These are phyloP conservation scores for Globisporangium rhizosaccharum DNA, from an alignment of 352 stramenopile genomes.

Conservation along the genomic window DNA sequence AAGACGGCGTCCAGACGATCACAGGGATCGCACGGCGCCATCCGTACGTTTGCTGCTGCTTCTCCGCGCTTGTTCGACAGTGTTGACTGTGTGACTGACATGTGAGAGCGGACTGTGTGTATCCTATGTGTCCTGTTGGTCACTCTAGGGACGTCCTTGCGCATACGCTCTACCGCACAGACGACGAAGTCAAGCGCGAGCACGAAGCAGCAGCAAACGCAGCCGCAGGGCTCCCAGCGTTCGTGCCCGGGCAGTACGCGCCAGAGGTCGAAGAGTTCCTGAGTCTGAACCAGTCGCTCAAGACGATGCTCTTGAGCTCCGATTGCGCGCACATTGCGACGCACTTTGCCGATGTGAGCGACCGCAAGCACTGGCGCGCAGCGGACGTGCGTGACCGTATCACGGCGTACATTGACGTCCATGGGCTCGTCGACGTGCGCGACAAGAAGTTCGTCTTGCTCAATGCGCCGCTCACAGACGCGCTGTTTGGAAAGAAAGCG, in stretches of 20 bases:
- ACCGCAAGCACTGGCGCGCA: conserved; percentile 50
- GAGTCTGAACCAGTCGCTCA: conserved; percentile 47
- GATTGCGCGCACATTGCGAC: conserved; percentile 16
- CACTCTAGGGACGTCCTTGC: conserved; percentile 43
- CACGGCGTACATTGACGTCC: conserved; percentile 50
- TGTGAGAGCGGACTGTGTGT: background rate
- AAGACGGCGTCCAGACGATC: conserved; percentile 78
- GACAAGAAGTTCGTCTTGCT: conserved; percentile 72
- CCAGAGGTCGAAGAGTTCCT: conserved; percentile 67
- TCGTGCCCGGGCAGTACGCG: conserved; percentile 53
- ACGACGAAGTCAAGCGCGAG: conserved; percentile 43
- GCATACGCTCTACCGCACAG: conserved; percentile 48
- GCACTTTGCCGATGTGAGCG: conserved; percentile 17
- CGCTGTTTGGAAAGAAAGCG: conserved; percentile 65
- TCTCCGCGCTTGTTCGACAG: background rate
- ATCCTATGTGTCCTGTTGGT: background rate
- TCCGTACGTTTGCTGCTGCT: conserved; percentile 38
- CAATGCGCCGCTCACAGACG: conserved; percentile 61
- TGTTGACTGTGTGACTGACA: background rate
- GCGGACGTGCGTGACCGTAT: conserved; percentile 57
- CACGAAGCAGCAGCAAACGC: conserved; percentile 34
- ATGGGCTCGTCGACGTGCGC: conserved; percentile 41
- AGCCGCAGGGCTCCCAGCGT: conserved; percentile 29
- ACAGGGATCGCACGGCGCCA: conserved; percentile 55
- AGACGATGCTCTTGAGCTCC: conserved; percentile 34